Evolutionary conservation across 2,329 filamentous ascomycete species (phyloP).

Genomic region (Sporothrix brasiliensis): DNA sequence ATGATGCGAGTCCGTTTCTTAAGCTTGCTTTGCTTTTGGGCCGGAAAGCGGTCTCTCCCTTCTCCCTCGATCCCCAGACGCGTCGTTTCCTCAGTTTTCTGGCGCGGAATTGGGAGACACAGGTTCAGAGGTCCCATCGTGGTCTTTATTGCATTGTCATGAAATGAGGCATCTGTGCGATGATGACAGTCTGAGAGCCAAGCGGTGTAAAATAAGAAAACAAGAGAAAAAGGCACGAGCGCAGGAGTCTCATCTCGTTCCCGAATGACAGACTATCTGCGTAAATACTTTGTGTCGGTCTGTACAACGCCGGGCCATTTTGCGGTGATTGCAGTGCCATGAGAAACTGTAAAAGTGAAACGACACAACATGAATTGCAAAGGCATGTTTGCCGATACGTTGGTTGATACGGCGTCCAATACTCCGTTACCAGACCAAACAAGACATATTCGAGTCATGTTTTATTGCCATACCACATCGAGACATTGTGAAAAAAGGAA

Average conservation of each 20-base stretch:
- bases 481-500: neutral
- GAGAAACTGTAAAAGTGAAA: slow-evolving; percentile 9
- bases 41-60: neutral
- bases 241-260: too few relatives aligned
- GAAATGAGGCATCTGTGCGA: too few relatives aligned
- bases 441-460: neutral
- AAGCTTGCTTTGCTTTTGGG: neutral
- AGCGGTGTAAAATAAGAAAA: too few relatives aligned
- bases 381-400: neutral
- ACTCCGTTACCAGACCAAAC: neutral
- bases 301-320: neutral
- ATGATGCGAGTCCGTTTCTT: neutral
- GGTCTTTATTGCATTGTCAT: too few relatives aligned
- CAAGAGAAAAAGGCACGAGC: too few relatives aligned
- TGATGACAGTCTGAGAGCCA: too few relatives aligned
- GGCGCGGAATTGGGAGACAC: too few relatives aligned
- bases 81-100: neutral
- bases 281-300: neutral
- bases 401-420: neutral
- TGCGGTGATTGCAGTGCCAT: slow-evolving; percentile 3
- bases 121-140: too few relatives aligned
- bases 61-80: neutral
- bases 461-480: neutral
- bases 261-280: neutral
- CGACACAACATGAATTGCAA: neutral